A percentile compares a stretch with the other conserved stretches of the same genome.
These are phyloP conservation scores for Naganishia antarctica DNA, from an alignment of 768 basidiomycete species.

Conservation along the genomic window DNA sequence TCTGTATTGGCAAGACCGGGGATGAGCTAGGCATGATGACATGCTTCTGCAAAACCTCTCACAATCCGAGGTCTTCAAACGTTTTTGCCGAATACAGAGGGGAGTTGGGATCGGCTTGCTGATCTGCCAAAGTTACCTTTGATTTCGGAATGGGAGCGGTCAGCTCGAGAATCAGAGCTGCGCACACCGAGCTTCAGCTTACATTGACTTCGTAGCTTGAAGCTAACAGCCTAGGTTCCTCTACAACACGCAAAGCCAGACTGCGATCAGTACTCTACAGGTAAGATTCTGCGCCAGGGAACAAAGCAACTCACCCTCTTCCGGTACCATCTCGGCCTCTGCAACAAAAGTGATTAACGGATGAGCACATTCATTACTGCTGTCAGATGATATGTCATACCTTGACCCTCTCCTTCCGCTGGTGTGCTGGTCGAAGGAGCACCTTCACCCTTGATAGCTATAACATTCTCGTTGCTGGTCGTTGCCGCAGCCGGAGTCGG, in stretches of 20 bases:
- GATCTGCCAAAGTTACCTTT: slow-evolving; percentile 92
- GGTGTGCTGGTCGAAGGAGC: background rate
- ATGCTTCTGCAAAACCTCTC: slow-evolving; percentile 47
- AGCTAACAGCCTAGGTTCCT: slow-evolving; percentile 15
- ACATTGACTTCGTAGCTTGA: slow-evolving; percentile 27
- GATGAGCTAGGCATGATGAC: too few relatives aligned
- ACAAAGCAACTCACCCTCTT: slow-evolving; percentile 22
- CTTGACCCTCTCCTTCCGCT: background rate
- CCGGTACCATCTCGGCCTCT: background rate
- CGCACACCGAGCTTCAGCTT: background rate
- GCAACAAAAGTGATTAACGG: too few relatives aligned
- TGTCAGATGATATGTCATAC: background rate
- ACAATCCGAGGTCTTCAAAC: slow-evolving; percentile 95
- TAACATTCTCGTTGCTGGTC: background rate
- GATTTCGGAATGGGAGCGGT: too few relatives aligned
- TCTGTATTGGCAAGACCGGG: too few relatives aligned
- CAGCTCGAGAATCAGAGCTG: too few relatives aligned
- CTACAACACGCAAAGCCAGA: background rate
- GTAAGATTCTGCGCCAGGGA: too few relatives aligned
- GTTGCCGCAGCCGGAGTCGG: background rate
- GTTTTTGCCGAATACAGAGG: slow-evolving; percentile 87
- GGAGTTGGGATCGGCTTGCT: slow-evolving; percentile 92
- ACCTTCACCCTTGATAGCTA: slow-evolving; percentile 1
- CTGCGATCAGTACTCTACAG: too few relatives aligned
- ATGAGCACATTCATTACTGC: too few relatives aligned